Evolutionary conservation across 139 green algal genomes (phyloP).

Genomic region (Chlorella sp.): DNA sequence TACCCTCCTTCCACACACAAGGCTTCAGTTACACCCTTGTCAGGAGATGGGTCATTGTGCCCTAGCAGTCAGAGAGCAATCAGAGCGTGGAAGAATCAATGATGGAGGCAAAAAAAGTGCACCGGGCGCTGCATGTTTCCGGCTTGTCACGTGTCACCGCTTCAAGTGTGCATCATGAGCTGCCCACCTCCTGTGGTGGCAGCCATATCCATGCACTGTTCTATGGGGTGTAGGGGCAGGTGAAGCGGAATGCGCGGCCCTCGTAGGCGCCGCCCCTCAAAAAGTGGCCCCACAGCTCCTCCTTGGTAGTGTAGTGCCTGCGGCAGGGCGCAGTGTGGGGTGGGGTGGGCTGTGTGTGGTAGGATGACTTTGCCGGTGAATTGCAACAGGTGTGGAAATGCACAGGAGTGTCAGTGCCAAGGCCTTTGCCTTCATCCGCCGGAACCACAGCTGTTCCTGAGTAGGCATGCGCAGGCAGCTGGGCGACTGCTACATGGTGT

Average conservation of each 20-base stretch:
- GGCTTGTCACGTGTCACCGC: background rate
- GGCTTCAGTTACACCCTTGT: no score
- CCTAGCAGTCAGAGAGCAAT: background rate
- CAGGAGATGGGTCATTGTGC: no score
- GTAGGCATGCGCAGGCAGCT: background rate
- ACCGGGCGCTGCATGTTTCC: background rate
- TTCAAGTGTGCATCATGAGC: background rate
- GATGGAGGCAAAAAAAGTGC: background rate
- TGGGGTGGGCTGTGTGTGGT: background rate
- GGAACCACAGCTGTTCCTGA: no score
- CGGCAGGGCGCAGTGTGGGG: background rate
- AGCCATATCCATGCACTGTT: background rate
- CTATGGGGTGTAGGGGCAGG: constrained; percentile 15
- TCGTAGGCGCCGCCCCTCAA: constrained; percentile 34
- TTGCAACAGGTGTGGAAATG: no score
- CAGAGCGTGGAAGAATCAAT: background rate
- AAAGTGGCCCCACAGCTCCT: constrained; percentile 37
- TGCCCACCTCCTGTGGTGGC: background rate
- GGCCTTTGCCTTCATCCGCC: no score
- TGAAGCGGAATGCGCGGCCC: constrained; percentile 35
- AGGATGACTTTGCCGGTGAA: no score
- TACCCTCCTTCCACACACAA: no score
- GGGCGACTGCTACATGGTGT: background rate
- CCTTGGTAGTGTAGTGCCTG: constrained; percentile 41
- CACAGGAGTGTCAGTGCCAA: no score